Evolutionary conservation across 495 filamentous ascomycete genomes (phyloP).

Genomic region (Hamigera avellanea): DNA sequence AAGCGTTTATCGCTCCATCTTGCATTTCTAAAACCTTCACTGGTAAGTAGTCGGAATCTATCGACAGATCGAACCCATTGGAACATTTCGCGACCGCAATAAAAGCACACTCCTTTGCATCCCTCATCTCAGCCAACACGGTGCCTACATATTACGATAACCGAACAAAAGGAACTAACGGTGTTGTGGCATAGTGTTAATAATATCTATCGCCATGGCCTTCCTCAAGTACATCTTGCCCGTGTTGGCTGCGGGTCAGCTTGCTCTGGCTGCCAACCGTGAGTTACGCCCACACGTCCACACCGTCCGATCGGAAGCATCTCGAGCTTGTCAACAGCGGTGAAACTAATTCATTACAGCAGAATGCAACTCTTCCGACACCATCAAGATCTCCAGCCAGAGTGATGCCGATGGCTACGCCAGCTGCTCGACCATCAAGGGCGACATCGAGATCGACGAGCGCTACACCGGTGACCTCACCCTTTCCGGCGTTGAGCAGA

Average conservation of each 20-base stretch:
- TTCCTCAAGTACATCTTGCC: constrained; percentile 64
- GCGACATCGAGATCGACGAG: constrained; percentile 54
- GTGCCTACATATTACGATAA: too few relatives aligned
- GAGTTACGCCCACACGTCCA: constrained; percentile 6
- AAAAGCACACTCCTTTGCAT: too few relatives aligned
- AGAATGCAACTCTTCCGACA: constrained; percentile 20
- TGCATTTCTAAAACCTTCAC: constrained; percentile 20
- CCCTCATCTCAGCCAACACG: too few relatives aligned
- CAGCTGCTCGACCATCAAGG: constrained; percentile 56
- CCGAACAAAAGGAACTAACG: too few relatives aligned
- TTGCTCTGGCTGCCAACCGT: constrained; percentile 49
- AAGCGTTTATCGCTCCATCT: constrained; percentile 12
- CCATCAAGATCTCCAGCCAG: constrained; percentile 50
- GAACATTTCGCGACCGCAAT: too few relatives aligned
- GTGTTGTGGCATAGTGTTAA: constrained; percentile 5
- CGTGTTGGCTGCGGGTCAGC: constrained; percentile 53
- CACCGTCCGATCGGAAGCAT: too few relatives aligned
- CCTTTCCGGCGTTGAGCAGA: constrained; percentile 36
- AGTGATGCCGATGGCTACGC: constrained; percentile 60
- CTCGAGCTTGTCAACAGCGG: neutral
- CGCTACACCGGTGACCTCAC: constrained; percentile 35
- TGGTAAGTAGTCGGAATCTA: constrained; percentile 8
- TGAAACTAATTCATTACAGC: constrained; percentile 3
- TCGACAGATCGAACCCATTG: too few relatives aligned
- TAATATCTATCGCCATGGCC: constrained; percentile 52